A percentile compares a stretch with the other conserved stretches of the same genome.
phyloP scores from a whole-genome alignment of 1,284 basidiomycete species.

The Salmacisia buchloeana region DNA sequence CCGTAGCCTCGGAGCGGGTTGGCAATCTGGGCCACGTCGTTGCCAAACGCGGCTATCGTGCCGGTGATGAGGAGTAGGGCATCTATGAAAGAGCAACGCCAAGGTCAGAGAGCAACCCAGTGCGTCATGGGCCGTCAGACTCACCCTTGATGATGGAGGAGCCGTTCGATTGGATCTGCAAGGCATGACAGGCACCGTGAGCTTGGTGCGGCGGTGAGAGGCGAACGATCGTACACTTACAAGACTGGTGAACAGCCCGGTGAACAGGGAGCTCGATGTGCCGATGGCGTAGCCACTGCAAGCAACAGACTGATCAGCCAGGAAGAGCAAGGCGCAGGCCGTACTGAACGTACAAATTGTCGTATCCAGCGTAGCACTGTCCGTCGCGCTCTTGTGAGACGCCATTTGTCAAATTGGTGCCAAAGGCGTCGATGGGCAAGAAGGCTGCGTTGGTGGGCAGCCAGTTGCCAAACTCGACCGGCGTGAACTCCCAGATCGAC shows the following conservation, averaged over 20 bases:
- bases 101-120: background rate
- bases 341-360: slow-evolving; percentile 23
- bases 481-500: slow-evolving; percentile 54
- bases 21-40: background rate
- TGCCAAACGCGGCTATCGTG: background rate
- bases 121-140: background rate
- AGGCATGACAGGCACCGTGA: too few relatives aligned
- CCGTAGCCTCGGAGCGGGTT: slow-evolving; percentile 18
- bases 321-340: background rate
- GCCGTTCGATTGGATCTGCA: slow-evolving; percentile 20
- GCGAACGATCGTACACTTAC: background rate
- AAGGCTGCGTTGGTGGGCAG: slow-evolving; percentile 46
- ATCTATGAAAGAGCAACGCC: background rate
- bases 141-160: slow-evolving; percentile 23
- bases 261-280: slow-evolving; percentile 50
- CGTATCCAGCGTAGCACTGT: slow-evolving; percentile 34
- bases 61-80: slow-evolving; percentile 3
- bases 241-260: slow-evolving; percentile 42
- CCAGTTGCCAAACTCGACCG: slow-evolving; percentile 56
- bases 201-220: background rate
- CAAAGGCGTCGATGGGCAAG: slow-evolving; percentile 43
- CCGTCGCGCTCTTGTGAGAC: slow-evolving; percentile 16
- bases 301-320: background rate
- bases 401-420: slow-evolving; percentile 34
- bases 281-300: slow-evolving; percentile 29